Conservation (phyloP, 2,329 filamentous ascomycete species). For the Botrytis hyacinthi region DNA sequence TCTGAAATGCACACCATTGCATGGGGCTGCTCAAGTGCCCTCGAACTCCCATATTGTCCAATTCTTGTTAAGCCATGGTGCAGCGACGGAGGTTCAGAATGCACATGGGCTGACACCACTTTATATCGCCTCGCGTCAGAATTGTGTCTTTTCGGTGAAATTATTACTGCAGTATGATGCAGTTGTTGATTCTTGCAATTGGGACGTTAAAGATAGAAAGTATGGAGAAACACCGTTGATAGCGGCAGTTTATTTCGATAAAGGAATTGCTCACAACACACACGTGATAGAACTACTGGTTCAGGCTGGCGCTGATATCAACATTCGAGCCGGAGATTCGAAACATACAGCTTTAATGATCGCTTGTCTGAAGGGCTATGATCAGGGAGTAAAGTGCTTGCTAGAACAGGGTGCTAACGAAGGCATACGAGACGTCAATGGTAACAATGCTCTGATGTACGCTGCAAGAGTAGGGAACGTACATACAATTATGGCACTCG, state of each 20-base stretch:
- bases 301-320: conserved; percentile 18
- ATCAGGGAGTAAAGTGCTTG: conserved; percentile 16
- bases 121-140: conserved; percentile 19
- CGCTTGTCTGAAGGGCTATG: conserved; percentile 16
- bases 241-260: conserved; percentile 19
- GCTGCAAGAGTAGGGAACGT: conserved; percentile 17
- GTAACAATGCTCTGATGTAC: conserved; percentile 17
- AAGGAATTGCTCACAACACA: conserved; percentile 18
- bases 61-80: conserved; percentile 15
- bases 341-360: conserved; percentile 20
- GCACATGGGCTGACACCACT: conserved; percentile 18
- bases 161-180: conserved; percentile 11
- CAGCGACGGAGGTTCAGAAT: conserved; percentile 16
- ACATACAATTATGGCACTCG: conserved; percentile 5
- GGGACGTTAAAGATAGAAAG: conserved; percentile 20
- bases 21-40: conserved; percentile 15
- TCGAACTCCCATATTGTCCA: conserved; percentile 10
- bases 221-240: conserved; percentile 21
- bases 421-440: conserved; percentile 8
- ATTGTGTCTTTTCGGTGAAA: conserved; percentile 18
- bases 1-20: conserved; percentile 16
- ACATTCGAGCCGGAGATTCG: conserved; percentile 6
- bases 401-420: conserved; percentile 15
- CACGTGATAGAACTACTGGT: conserved; percentile 18
- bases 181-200: conserved; percentile 13